Evolutionary conservation across 257 asterid species (phyloP), one percentile per base, ranked within the genome.

Genomic region (Fraxinus quadrangulata): DNA sequence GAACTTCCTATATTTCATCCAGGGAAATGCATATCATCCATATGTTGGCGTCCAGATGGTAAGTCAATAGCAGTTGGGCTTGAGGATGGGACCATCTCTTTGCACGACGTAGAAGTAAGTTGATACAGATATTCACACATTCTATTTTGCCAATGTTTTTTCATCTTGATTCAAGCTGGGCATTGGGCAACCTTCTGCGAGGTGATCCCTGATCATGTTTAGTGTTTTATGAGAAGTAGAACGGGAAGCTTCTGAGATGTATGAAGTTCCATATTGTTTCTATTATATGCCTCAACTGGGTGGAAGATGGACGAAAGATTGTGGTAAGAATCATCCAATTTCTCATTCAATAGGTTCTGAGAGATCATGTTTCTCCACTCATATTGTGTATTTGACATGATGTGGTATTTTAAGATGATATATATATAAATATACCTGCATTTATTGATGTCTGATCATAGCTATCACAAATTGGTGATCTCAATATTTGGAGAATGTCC

Each of bases 11-110:
- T 10, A 39, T 17, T 74, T 76, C 83, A 21, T 74, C 21, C 71
- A 95, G 99, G 96, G 72, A 91, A 90, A 87, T 73, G 86, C 83
- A 89, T 96, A 77, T 84, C 94, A 76, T 90, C 99, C 67, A 86
- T 93, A 83, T 96, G 98, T 77, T 96, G 99, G 99, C 96, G 97
- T 17, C 99, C 99, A 8, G 98, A 96, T 86, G 99, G 99, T 67
- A 96, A 92, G 81, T 97, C 89, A 37, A 88, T 96, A 81, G 99
- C 97, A 2, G 90, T 90, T 78, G 99, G 98, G 67, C 98, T 92
- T 77, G 97, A 90, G 75, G 98, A 93, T 75, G 99, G 99, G 54
- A 85, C 93, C n/a, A 88, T 90, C 75, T 85, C 97, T 31, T 81
- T 93, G 89, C 97, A 93, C 76, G 98, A 96, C 74, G 99, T 96